Evolutionary conservation across 2,329 filamentous ascomycete genomes (phyloP), one percentile per base, ranked within the genome.

Genomic region (Corynespora cassiicola): DNA sequence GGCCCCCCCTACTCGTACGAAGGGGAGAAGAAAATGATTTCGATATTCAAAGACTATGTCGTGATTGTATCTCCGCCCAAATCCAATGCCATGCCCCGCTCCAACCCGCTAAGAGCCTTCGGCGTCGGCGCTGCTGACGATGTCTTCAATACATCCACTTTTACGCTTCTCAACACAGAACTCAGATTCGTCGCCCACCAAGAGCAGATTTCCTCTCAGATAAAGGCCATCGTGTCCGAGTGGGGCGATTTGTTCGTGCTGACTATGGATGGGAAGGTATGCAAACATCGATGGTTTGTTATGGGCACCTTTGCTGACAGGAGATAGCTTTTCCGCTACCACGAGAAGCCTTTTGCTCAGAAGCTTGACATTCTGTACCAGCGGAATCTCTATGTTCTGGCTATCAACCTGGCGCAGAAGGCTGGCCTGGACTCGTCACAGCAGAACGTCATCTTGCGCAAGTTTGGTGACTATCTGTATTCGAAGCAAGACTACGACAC

Each of bases 401-500:
- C 94, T 2, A 94, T 97, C 52, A 95, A 92, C 56, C 76, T 99
- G 39, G 94, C 94, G 1, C 90, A 95, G 58, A 96, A 95, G 66
- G 85, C 86, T 7, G 88, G 90, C 1, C 79, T 96, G 58, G 88
- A 91, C 65, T 71, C 75, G 3, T 75, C 85, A 30, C 89, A 96
- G 66, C 89, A 95, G 56, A 96, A 95, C 57, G 76, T 88, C 41
- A 99, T 99, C 42, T 95, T 92, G 61, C 85, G 92, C 42, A 91
- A 86, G 63, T 97, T 96, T 66, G 94, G 92, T 9, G 94, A 99
- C 64, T 88, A 92, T 58, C 71, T 97, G 3, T 97, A 99, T 59
- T 89, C 95, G 51, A 96, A 95, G 60, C 90, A 88, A 4, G 91
- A 96, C 61, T 99, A 92, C 61, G 94, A 99, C 61, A 94, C 88